phyloP scores from a whole-genome alignment of 1,284 basidiomycete genomes.

The Pascua guehoae region DNA sequence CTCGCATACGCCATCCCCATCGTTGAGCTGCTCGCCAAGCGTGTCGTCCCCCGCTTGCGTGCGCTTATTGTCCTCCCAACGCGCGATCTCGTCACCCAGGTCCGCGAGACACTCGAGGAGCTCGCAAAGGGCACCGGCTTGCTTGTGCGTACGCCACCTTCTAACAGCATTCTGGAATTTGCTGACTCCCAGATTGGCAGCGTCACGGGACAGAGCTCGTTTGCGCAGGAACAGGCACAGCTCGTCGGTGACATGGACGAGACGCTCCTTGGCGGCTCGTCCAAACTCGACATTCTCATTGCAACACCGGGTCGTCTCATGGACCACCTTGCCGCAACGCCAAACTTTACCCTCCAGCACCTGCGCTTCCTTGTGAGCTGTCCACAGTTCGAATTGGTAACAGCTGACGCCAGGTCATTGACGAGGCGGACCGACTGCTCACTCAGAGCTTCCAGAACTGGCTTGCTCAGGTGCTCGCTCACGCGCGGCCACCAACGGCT shows the following conservation, averaged over 20 bases:
- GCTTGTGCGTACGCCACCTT: slow-evolving; percentile 57
- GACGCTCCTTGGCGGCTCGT: slow-evolving; percentile 59
- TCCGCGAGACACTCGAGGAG: slow-evolving; percentile 83
- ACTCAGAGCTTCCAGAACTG: slow-evolving; percentile 96
- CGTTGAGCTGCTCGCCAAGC: slow-evolving; percentile 71
- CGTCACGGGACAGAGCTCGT: slow-evolving; percentile 48
- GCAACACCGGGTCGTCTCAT: slow-evolving; percentile 93
- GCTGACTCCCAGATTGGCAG: slow-evolving; percentile 40
- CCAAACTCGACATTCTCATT: slow-evolving; percentile 88
- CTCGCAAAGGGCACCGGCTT: slow-evolving; percentile 80
- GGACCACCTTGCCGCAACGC: slow-evolving; percentile 83
- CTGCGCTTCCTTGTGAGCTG: slow-evolving; percentile 74
- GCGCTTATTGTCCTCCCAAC: slow-evolving; percentile 92
- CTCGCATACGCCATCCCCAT: slow-evolving; percentile 91
- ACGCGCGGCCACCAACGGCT: slow-evolving; percentile 57
- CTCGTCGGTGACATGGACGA: slow-evolving; percentile 36
- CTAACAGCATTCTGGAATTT: background rate
- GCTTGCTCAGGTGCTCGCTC: slow-evolving; percentile 73
- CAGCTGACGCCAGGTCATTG: slow-evolving; percentile 66
- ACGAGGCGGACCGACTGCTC: slow-evolving; percentile 93
- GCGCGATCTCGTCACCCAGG: slow-evolving; percentile 89
- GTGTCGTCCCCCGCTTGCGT: slow-evolving; percentile 77
- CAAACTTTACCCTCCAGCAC: slow-evolving; percentile 88
- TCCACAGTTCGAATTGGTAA: background rate
- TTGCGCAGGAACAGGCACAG: slow-evolving; percentile 45